phyloP scores from a whole-genome alignment of 2,329 filamentous ascomycete species.

The Cyphellophora europaea region DNA sequence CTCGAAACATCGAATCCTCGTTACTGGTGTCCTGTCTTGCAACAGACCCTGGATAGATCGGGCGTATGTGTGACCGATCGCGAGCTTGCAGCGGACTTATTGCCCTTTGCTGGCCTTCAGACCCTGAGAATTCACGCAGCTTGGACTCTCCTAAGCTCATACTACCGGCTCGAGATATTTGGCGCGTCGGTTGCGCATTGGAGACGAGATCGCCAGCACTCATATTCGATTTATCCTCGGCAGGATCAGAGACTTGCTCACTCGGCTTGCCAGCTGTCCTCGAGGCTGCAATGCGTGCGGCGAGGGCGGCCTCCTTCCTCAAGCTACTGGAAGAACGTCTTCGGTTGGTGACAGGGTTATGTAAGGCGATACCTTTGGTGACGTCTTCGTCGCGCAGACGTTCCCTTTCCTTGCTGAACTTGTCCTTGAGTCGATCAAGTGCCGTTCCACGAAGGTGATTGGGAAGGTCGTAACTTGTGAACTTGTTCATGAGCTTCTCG shows the following conservation, averaged over 20 bases:
- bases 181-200: slow-evolving; percentile 1
- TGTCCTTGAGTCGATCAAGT: slow-evolving; percentile 78
- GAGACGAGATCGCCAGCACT: slow-evolving; percentile 61
- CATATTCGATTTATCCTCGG: slow-evolving; percentile 30
- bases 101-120: slow-evolving; percentile 1
- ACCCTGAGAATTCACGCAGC: slow-evolving; percentile 1
- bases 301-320: slow-evolving; percentile 68
- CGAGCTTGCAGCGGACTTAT: slow-evolving; percentile 34
- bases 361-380: slow-evolving; percentile 86
- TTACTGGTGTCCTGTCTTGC: slow-evolving; percentile 74
- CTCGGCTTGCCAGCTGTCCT: slow-evolving; percentile 12
- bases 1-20: slow-evolving; percentile 80
- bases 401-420: slow-evolving; percentile 78
- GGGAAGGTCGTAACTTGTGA: slow-evolving; percentile 82
- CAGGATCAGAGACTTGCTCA: neutral
- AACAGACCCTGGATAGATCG: slow-evolving; percentile 27
- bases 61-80: slow-evolving; percentile 28
- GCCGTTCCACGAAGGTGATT: slow-evolving; percentile 81
- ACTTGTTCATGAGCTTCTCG: slow-evolving; percentile 88
- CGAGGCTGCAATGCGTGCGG: slow-evolving; percentile 49
- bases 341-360: slow-evolving; percentile 64
- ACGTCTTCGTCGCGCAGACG: slow-evolving; percentile 71
- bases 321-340: slow-evolving; percentile 65
- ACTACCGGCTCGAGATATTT: slow-evolving; percentile 3
- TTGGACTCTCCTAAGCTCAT: slow-evolving; percentile 1